These are phyloP conservation scores for Tolypocladium ophioglossoides DNA, from an alignment of 2,329 filamentous ascomycete genomes.

Conservation along the genomic window DNA sequence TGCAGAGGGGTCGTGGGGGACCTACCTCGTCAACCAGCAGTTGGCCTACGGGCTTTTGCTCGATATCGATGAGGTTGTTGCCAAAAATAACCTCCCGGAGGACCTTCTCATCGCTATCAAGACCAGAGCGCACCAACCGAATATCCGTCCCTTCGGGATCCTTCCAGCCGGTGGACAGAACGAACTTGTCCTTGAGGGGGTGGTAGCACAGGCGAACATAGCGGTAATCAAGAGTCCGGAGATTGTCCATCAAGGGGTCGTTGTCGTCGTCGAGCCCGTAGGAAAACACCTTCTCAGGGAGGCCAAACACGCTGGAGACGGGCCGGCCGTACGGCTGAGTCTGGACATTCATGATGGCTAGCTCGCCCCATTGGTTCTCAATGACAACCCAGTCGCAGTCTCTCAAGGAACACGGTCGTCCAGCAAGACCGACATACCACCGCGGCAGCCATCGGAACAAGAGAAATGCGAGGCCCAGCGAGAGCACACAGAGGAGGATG, in stretches of 20 bases:
- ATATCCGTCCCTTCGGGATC: slow-evolving; percentile 82
- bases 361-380: slow-evolving; percentile 96
- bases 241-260: slow-evolving; percentile 63
- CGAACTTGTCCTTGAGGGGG: slow-evolving; percentile 78
- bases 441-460: slow-evolving; percentile 82
- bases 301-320: slow-evolving; percentile 56
- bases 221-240: slow-evolving; percentile 79
- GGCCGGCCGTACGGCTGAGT: slow-evolving; percentile 41
- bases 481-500: slow-evolving; percentile 56
- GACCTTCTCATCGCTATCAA: slow-evolving; percentile 82
- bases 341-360: slow-evolving; percentile 63
- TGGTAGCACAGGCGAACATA: slow-evolving; percentile 93
- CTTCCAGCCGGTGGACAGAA: slow-evolving; percentile 84
- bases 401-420: slow-evolving; percentile 55
- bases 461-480: slow-evolving; percentile 71
- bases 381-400: slow-evolving; percentile 87
- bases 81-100: slow-evolving; percentile 81
- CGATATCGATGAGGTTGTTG: slow-evolving; percentile 81
- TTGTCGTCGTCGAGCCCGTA: slow-evolving; percentile 48
- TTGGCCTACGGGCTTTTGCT: slow-evolving; percentile 75
- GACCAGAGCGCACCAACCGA: slow-evolving; percentile 61
- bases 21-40: slow-evolving; percentile 78
- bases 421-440: slow-evolving; percentile 71
- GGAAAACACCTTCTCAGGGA: slow-evolving; percentile 47
- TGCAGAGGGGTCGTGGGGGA: neutral